Evolutionary conservation across 2,329 filamentous ascomycete genomes (phyloP), one percentile per base, ranked within the genome.

Genomic region (Exophiala sp.): DNA sequence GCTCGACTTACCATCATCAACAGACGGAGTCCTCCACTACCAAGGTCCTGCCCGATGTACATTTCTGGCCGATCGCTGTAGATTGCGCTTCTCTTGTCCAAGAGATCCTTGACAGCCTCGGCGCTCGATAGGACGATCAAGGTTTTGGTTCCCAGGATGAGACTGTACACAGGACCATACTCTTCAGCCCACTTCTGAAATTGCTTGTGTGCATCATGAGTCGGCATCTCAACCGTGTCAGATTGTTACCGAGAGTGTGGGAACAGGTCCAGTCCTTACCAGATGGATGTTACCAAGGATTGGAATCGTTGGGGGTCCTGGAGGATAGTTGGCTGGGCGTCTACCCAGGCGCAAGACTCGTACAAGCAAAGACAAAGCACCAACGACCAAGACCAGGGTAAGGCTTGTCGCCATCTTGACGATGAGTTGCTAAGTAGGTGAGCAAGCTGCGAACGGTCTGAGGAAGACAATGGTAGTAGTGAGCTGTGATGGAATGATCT

Each of bases 101-200:
- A 55, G 3, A 82, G 62, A 5, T 82, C 78, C 47, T 77, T 79
- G 32, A 81, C 71, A 0, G 71, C 72, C 47, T 69, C 55, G 24
- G 75, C 72, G 0, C 71, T 73, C 0, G 70, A 75, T 0, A 82
- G 64, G 0, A 82, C 74, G 12, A 82, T 67, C 59, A 79, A 65
- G 5, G 69, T 66, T 38, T 74, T 71, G 0, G 74, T 75, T 1
- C 79, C 79, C 0, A 81, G 66, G 1, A 80, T 77, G 2, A 82
- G 66, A 0, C 72, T 77, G 62, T 78, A 81, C 0, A 82, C 63
- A 0, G 78, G 76, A 0, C 78, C 75, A 43, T 81, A 81, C 61
- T 79, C 68, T 5, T 73, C 59, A 0, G 78, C 76, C 79, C 79
- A 82, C 62, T 77, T 75, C 35, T 76, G 65, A 48, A 79, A 79